Percentiles rank a stretch among this genome's conserved stretches.
Conservation (phyloP, 352 stramenopile species). For the Phytophthora pinifolia region DNA sequence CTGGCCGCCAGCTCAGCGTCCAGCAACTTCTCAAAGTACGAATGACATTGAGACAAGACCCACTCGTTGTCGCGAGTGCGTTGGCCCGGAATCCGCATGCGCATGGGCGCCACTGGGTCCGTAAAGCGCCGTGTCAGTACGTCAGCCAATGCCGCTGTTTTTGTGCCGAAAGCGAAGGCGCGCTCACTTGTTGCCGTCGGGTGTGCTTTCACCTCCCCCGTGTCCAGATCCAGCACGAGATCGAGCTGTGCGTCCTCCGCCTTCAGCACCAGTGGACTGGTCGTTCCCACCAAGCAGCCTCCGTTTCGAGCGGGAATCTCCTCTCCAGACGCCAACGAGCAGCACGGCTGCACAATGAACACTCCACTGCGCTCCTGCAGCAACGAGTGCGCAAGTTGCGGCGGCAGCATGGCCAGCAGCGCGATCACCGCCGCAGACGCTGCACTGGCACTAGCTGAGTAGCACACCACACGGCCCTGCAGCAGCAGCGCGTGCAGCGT, state of each 20-base stretch:
- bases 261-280: slow-evolving; percentile 53
- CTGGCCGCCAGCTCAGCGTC: slow-evolving; percentile 36
- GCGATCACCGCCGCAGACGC: slow-evolving; percentile 54
- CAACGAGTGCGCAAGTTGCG: slow-evolving; percentile 31
- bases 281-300: slow-evolving; percentile 60
- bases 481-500: slow-evolving; percentile 70
- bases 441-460: slow-evolving; percentile 53
- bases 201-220: slow-evolving; percentile 46
- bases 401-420: slow-evolving; percentile 54
- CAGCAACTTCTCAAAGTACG: slow-evolving; percentile 65
- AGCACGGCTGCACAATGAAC: slow-evolving; percentile 57
- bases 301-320: slow-evolving; percentile 33
- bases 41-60: slow-evolving; percentile 58
- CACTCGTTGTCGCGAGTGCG: slow-evolving; percentile 51
- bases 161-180: slow-evolving; percentile 51
- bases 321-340: slow-evolving; percentile 27
- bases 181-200: slow-evolving; percentile 50
- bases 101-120: slow-evolving; percentile 23
- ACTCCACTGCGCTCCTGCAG: slow-evolving; percentile 27
- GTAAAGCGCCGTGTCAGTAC: slow-evolving; percentile 14
- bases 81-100: slow-evolving; percentile 22
- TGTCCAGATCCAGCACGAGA: slow-evolving; percentile 66
- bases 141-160: slow-evolving; percentile 40
- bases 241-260: slow-evolving; percentile 47
- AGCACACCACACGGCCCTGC: slow-evolving; percentile 80